phyloP scores from a whole-genome alignment of 2,329 filamentous ascomycete species.

The Myrmaecium sp. region DNA sequence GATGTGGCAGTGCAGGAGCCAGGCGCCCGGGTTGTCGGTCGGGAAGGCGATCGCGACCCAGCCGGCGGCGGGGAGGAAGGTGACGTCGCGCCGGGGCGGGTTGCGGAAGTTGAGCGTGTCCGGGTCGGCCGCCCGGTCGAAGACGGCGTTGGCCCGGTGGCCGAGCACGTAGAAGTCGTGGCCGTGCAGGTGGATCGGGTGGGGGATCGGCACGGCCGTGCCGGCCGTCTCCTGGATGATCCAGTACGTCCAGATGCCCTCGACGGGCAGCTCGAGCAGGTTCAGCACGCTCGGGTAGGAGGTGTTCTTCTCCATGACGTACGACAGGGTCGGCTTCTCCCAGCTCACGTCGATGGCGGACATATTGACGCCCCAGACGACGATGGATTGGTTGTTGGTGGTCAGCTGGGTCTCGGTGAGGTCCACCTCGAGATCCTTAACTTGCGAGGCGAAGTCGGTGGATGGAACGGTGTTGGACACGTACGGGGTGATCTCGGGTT shows the following conservation, averaged over 20 bases:
- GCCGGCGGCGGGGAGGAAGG: slow-evolving; percentile 12
- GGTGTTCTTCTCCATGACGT: slow-evolving; percentile 24
- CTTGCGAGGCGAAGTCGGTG: slow-evolving; percentile 13
- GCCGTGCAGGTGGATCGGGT: slow-evolving; percentile 13
- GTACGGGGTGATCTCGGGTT: slow-evolving; percentile 8
- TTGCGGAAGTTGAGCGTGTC: slow-evolving; percentile 16
- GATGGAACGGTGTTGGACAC: slow-evolving; percentile 20
- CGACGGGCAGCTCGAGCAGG: slow-evolving; percentile 22
- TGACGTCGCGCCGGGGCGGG: slow-evolving; percentile 15
- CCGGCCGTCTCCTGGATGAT: slow-evolving; percentile 22
- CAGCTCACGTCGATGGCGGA: slow-evolving; percentile 26
- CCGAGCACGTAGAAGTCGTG: slow-evolving; percentile 19
- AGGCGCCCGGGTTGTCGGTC: slow-evolving; percentile 31
- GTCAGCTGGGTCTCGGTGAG: slow-evolving; percentile 14
- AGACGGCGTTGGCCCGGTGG: slow-evolving; percentile 13
- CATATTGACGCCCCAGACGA: slow-evolving; percentile 23
- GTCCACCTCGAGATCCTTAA: slow-evolving; percentile 17
- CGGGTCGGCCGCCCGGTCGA: slow-evolving; percentile 7
- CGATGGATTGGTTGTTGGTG: slow-evolving; percentile 21
- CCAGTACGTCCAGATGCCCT: slow-evolving; percentile 24
- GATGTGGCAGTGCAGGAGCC: slow-evolving; percentile 13
- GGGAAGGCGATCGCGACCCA: slow-evolving; percentile 33
- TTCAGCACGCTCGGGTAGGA: slow-evolving; percentile 23
- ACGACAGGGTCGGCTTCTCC: slow-evolving; percentile 27
- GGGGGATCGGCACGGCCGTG: slow-evolving; percentile 13